These are phyloP conservation scores for Calonectria pseudoreteaudii DNA, from an alignment of 2,329 filamentous ascomycete species.

Conservation along the genomic window DNA sequence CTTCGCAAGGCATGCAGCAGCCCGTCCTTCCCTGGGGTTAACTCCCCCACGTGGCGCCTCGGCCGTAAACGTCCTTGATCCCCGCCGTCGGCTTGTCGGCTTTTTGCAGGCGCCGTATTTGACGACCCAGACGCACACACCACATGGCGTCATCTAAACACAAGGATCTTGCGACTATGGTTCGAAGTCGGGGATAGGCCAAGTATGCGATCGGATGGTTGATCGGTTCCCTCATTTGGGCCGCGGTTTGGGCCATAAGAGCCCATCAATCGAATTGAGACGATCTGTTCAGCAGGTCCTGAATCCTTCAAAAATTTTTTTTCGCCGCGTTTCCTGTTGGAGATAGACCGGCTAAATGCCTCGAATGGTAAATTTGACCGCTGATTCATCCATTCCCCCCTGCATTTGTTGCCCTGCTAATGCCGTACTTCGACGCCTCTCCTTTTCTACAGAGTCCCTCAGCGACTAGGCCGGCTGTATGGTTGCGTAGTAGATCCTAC, in stretches of 20 bases:
- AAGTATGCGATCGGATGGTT: not conserved
- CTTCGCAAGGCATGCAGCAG: too few species aligned
- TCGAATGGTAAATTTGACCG: not conserved
- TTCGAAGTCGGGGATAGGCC: not conserved
- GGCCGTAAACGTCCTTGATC: not conserved
- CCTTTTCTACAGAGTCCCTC: not conserved
- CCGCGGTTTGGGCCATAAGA: not conserved
- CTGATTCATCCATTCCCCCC: not conserved
- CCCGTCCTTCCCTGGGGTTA: not conserved
- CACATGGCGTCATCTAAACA: not conserved
- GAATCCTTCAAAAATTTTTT: not conserved
- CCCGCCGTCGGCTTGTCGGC: not conserved
- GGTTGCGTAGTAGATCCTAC: not conserved
- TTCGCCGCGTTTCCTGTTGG: not conserved
- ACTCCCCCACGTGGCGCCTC: not conserved
- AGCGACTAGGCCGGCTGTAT: not conserved
- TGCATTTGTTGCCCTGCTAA: not conserved
- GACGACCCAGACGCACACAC: not conserved
- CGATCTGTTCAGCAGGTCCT: not conserved
- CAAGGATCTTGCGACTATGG: not conserved
- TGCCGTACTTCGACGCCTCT: not conserved
- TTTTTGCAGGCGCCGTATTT: not conserved
- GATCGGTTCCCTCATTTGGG: not conserved
- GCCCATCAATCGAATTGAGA: not conserved
- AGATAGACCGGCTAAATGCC: not conserved